phyloP scores from a whole-genome alignment of 1,284 basidiomycete genomes.

The Moesziomyces globuligerus region DNA sequence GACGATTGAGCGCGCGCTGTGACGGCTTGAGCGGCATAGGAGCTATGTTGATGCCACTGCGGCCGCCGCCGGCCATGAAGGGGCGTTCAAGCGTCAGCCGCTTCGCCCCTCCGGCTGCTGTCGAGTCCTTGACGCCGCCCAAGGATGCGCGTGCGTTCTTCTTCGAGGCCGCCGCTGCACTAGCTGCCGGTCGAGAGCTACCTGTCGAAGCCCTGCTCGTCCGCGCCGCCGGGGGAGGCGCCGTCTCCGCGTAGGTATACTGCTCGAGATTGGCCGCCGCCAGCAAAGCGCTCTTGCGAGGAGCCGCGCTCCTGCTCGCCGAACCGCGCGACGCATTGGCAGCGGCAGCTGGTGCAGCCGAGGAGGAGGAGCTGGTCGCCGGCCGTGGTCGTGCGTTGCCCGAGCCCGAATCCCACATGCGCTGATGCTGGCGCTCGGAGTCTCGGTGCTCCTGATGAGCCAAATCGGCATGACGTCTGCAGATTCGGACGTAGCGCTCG shows the following conservation, averaged over 20 bases:
- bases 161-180: background rate
- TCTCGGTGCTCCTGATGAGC: background rate
- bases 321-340: background rate
- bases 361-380: background rate
- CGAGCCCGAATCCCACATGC: background rate
- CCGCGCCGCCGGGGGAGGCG: background rate
- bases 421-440: conserved; percentile 2
- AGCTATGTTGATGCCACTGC: conserved; percentile 4
- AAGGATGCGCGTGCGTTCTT: conserved; percentile 1
- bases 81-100: conserved; percentile 14
- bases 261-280: conserved; percentile 21
- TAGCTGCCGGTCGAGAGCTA: background rate
- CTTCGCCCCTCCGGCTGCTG: conserved; percentile 4
- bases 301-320: background rate
- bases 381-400: background rate
- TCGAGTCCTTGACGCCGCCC: background rate
- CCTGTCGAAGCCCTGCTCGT: background rate
- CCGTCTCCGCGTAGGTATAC: conserved; percentile 18
- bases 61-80: conserved; percentile 1
- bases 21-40: conserved; percentile 22
- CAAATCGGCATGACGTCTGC: conserved; percentile 8
- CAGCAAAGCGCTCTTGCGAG: conserved; percentile 20
- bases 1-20: conserved; percentile 12
- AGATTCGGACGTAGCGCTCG: conserved; percentile 26
- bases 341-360: background rate